Evolutionary conservation across 208 protist genomes (phyloP).

Genomic region (Willaertia magna): DNA sequence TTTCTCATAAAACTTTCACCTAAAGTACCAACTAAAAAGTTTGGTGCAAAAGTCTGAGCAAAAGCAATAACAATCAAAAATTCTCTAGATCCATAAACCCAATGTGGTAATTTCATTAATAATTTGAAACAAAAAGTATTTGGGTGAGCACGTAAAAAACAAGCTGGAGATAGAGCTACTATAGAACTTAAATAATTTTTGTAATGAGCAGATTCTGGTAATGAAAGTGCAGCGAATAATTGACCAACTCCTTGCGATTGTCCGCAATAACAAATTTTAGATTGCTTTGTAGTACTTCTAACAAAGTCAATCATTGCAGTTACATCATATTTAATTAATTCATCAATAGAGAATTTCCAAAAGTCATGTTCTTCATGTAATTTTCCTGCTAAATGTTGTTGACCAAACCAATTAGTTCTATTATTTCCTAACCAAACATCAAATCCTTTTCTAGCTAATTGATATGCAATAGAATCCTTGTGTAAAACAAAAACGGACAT

Average conservation of each 20-base stretch:
- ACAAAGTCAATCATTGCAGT: conserved; percentile 23
- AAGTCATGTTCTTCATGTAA: neutral
- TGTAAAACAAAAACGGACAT: neutral
- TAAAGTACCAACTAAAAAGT: neutral
- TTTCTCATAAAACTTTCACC: neutral
- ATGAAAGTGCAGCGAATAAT: neutral
- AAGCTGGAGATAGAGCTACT: neutral
- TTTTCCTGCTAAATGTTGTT: neutral
- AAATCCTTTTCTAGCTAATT: neutral
- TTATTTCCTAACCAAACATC: conserved; percentile 32
- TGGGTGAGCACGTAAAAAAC: neutral
- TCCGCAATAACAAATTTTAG: conserved; percentile 17
- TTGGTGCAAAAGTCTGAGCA: neutral
- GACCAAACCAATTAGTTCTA: conserved; percentile 15
- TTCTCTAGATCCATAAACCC: neutral
- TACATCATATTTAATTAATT: conserved; percentile 26
- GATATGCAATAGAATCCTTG: neutral
- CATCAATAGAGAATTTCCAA: conserved; percentile 19
- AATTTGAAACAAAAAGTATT: neutral
- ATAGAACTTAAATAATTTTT: neutral
- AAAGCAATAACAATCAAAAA: neutral
- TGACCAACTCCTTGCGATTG: conserved; percentile 23
- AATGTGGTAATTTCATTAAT: neutral
- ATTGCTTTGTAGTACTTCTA: neutral
- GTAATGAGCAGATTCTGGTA: neutral